Evolutionary conservation across 1,284 basidiomycete species (phyloP).

Genomic region (Malassezia dermatis): DNA sequence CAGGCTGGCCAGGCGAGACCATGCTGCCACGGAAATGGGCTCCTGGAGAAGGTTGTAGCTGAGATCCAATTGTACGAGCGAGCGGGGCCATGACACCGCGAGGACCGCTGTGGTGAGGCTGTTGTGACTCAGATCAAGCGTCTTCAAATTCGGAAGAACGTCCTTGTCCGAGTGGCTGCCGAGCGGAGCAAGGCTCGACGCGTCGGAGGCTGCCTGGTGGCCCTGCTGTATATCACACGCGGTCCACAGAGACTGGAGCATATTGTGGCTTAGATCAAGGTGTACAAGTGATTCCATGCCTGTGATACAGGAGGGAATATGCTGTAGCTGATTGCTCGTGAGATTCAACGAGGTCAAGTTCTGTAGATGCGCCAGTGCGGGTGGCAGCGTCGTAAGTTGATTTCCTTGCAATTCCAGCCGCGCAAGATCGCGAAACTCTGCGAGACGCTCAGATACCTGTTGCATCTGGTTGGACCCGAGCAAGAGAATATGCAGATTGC

Average conservation of each 20-base stretch:
- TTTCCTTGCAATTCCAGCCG: conserved; percentile 38
- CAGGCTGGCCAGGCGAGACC: conserved; percentile 14
- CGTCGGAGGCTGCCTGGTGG: neutral
- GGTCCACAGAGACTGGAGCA: conserved; percentile 29
- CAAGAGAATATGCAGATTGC: conserved; percentile 25
- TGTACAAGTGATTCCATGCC: conserved; percentile 28
- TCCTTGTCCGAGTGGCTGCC: neutral
- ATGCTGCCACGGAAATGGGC: conserved; percentile 22
- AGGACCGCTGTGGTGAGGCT: conserved; percentile 26
- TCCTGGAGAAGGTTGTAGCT: conserved; percentile 31
- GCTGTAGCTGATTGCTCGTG: conserved; percentile 27
- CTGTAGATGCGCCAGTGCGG: conserved; percentile 22
- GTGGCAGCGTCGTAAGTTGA: conserved; percentile 23
- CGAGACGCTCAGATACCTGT: conserved; percentile 24
- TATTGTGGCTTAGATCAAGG: conserved; percentile 40
- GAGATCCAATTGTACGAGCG: conserved; percentile 25
- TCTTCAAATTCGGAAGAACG: conserved; percentile 24
- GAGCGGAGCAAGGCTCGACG: neutral
- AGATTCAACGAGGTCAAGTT: conserved; percentile 32
- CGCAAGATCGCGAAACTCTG: conserved; percentile 25
- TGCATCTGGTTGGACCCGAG: conserved; percentile 28
- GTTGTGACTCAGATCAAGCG: conserved; percentile 32
- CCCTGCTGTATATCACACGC: conserved; percentile 11
- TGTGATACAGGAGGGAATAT: conserved; percentile 26
- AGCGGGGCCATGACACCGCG: conserved; percentile 21